Percentiles rank a stretch among this genome's conserved stretches.
Conservation (phyloP, 768 basidiomycete genomes). For the Rhizopogon sp. region DNA sequence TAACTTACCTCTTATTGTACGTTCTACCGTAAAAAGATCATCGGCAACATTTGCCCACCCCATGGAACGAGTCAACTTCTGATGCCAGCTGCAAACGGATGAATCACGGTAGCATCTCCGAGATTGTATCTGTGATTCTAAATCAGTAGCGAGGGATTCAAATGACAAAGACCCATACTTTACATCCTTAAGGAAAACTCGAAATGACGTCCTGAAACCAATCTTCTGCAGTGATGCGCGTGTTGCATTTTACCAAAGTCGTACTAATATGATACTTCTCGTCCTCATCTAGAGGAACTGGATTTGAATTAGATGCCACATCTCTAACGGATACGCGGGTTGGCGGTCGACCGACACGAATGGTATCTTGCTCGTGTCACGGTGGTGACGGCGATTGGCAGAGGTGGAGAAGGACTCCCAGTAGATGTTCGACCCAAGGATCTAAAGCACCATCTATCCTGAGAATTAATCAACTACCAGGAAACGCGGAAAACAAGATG, state of each 20-base stretch:
- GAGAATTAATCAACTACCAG: constrained; percentile 3
- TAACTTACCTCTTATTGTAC: constrained; percentile 36
- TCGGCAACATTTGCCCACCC: constrained; percentile 68
- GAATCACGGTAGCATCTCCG: constrained; percentile 79
- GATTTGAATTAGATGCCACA: constrained; percentile 7
- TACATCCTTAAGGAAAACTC: constrained; percentile 65
- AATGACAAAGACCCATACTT: constrained; percentile 37
- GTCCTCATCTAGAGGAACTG: constrained; percentile 31
- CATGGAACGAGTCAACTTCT: constrained; percentile 71
- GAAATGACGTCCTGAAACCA: constrained; percentile 94
- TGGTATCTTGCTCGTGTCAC: neutral
- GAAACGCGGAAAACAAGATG: neutral
- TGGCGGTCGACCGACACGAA: constrained; percentile 13
- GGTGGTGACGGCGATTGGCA: constrained; percentile 37
- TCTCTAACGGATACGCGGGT: constrained; percentile 22
- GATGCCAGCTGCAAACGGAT: constrained; percentile 52
- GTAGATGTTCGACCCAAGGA: constrained; percentile 59
- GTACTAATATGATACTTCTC: constrained; percentile 33
- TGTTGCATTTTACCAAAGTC: constrained; percentile 55
- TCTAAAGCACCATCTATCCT: constrained; percentile 72
- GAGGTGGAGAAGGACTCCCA: constrained; percentile 39
- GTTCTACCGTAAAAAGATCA: constrained; percentile 33
- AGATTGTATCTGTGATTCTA: constrained; percentile 54
- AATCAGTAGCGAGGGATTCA: neutral
- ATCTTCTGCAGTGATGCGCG: constrained; percentile 65